Percentiles rank a stretch among this genome's conserved stretches.
phyloP scores from a whole-genome alignment of 352 stramenopile species.

The Phytopythium sindhum region DNA sequence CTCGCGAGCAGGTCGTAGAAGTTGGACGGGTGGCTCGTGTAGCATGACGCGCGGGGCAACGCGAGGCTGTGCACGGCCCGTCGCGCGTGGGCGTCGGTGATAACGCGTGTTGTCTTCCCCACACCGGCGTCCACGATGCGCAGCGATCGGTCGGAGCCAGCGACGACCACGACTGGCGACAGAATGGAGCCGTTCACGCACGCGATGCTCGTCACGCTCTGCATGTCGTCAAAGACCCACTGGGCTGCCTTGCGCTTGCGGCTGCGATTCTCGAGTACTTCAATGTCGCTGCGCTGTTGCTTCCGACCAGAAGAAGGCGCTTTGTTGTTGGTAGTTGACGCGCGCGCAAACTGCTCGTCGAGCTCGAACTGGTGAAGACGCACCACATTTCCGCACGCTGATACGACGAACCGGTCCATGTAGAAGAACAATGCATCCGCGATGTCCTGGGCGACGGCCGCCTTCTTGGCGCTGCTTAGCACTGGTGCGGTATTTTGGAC shows the following conservation, averaged over 20 bases:
- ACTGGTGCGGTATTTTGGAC: background rate
- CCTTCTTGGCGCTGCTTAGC: conserved; percentile 42
- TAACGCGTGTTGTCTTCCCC: conserved; percentile 47
- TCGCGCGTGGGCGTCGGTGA: conserved; percentile 50
- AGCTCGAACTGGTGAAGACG: conserved; percentile 76
- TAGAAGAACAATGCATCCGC: conserved; percentile 81
- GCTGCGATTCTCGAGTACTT: conserved; percentile 58
- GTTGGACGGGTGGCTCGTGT: conserved; percentile 62
- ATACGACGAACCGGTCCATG: conserved; percentile 86
- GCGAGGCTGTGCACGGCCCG: conserved; percentile 62
- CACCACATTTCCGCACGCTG: conserved; percentile 55
- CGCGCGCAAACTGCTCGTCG: conserved; percentile 47
- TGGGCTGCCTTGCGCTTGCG: conserved; percentile 63
- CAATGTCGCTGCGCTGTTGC: conserved; percentile 21
- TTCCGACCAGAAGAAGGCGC: background rate
- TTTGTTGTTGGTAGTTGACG: conserved; percentile 31
- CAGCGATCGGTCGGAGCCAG: conserved; percentile 73
- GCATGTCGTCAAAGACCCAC: conserved; percentile 61
- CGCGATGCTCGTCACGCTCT: conserved; percentile 60
- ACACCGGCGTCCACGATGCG: conserved; percentile 70
- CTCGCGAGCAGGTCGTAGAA: conserved; percentile 86
- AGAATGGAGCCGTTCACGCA: conserved; percentile 82
- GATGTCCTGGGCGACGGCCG: conserved; percentile 41
- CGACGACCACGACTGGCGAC: conserved; percentile 69
- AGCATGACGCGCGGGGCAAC: conserved; percentile 64